These are phyloP conservation scores for Vinca minor DNA, from an alignment of 257 asterid genomes.

Conservation along the genomic window DNA sequence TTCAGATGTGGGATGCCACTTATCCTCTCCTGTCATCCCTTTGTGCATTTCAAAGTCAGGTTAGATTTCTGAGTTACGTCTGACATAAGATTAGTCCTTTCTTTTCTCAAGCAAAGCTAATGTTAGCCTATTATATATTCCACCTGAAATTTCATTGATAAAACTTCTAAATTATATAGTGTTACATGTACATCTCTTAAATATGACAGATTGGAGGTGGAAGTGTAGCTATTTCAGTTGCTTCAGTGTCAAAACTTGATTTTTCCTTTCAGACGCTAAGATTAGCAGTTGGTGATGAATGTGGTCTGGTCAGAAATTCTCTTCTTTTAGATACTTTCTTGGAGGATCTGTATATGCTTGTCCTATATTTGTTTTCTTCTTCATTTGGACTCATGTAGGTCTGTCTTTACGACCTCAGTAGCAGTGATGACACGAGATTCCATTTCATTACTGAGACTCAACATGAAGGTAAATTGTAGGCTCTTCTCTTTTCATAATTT, in stretches of 20 bases:
- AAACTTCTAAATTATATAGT: background rate
- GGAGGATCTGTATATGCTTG: slow-evolving; percentile 11
- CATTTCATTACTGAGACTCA: slow-evolving; percentile 53
- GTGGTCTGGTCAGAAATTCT: slow-evolving; percentile 71
- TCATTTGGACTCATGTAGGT: slow-evolving; percentile 39
- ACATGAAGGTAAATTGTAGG: slow-evolving; percentile 49
- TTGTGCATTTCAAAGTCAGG: slow-evolving; percentile 52
- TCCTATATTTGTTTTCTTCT: slow-evolving; percentile 20
- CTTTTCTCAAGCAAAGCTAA: background rate
- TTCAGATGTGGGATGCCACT: slow-evolving; percentile 85
- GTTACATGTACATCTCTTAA: slow-evolving; percentile 15
- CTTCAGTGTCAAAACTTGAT: slow-evolving; percentile 50
- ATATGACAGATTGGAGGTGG: slow-evolving; percentile 49
- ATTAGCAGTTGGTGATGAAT: slow-evolving; percentile 74
- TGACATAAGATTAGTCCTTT: background rate
- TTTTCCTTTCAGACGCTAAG: slow-evolving; percentile 58
- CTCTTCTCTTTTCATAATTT: background rate
- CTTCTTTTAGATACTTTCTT: slow-evolving; percentile 12
- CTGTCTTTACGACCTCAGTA: slow-evolving; percentile 45
- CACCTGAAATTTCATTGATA: background rate
- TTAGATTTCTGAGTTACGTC: slow-evolving; percentile 19
- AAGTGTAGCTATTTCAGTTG: slow-evolving; percentile 33
- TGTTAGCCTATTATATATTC: background rate
- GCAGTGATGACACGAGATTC: slow-evolving; percentile 37
- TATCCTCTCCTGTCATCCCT: slow-evolving; percentile 58